Percentiles rank a stretch among this genome's conserved stretches.
Conservation (phyloP, 2,329 filamentous ascomycete species). For the Trichoderma semiorbis region DNA sequence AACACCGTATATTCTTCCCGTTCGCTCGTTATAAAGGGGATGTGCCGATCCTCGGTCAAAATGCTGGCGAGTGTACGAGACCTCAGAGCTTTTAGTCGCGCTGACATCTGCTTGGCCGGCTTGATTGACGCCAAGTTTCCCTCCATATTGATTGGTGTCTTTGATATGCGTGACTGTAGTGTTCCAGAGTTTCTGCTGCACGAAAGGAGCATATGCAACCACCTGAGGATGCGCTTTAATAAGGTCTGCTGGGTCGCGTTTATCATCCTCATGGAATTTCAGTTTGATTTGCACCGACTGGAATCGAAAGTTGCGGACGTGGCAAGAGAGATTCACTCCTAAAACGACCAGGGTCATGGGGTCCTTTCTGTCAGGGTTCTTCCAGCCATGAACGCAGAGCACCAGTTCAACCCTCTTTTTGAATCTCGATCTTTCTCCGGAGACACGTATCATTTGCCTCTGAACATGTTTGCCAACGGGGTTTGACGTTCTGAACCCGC, state of each 20-base stretch:
- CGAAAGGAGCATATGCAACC: not conserved
- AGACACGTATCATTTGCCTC: not conserved
- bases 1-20: not conserved
- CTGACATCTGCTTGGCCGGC: not conserved
- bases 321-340: not conserved
- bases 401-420: not conserved
- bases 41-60: not conserved
- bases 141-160: not conserved
- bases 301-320: not conserved
- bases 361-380: not conserved
- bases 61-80: not conserved
- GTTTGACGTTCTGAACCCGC: not conserved
- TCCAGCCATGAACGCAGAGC: not conserved
- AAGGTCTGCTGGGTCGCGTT: not conserved
- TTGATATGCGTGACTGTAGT: rapidly evolving
- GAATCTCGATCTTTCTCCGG: not conserved
- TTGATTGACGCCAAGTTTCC: not conserved
- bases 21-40: too few species aligned
- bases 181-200: not conserved
- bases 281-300: not conserved
- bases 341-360: not conserved
- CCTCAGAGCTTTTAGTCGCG: not conserved
- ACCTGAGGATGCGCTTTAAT: not conserved
- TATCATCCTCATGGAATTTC: not conserved
- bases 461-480: not conserved